Percentiles rank a stretch among this genome's conserved stretches.
These are phyloP conservation scores for Candida ponderosae DNA, from an alignment of 805 yeast genomes.

Conservation along the genomic window DNA sequence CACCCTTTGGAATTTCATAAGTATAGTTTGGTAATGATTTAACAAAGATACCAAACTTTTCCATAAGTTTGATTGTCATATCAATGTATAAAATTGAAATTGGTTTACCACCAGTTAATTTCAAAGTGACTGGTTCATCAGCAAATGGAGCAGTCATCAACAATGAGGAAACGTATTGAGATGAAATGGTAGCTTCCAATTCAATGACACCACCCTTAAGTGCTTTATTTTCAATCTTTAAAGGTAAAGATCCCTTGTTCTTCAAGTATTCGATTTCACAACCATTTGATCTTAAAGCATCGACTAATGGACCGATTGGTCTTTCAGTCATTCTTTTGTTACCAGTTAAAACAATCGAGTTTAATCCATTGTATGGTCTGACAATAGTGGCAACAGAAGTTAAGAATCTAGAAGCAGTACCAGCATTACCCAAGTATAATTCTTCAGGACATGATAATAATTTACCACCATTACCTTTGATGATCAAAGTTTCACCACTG, in stretches of 20 bases:
- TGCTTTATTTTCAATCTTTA: slow-evolving; percentile 64
- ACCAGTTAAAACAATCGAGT: slow-evolving; percentile 71
- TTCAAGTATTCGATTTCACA: slow-evolving; percentile 65
- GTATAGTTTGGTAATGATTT: slow-evolving; percentile 73
- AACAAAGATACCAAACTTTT: slow-evolving; percentile 76
- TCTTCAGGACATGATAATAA: slow-evolving; percentile 55
- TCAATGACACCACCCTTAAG: slow-evolving; percentile 89
- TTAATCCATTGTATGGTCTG: slow-evolving; percentile 31
- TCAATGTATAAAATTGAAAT: slow-evolving; percentile 92
- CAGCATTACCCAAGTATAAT: slow-evolving; percentile 92
- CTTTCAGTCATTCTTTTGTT: slow-evolving; percentile 96
- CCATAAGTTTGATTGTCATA: slow-evolving; percentile 97
- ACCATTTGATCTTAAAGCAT: slow-evolving; percentile 80
- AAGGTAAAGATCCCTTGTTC: slow-evolving; percentile 76
- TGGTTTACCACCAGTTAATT: slow-evolving; percentile 94
- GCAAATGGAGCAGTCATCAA: slow-evolving; percentile 99
- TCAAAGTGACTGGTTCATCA: slow-evolving; percentile 72
- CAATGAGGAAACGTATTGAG: slow-evolving; percentile 94
- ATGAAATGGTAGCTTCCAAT: slow-evolving; percentile 91
- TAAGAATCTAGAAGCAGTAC: slow-evolving; percentile 93
- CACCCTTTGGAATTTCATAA: slow-evolving; percentile 83
- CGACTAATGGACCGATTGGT: slow-evolving; percentile 94
- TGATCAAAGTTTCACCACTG: slow-evolving; percentile 81
- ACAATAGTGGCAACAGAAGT: slow-evolving; percentile 90
- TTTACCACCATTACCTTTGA: slow-evolving; percentile 80